Evolutionary conservation across 768 basidiomycete genomes (phyloP).

Genomic region (Phylloporus scabripes): DNA sequence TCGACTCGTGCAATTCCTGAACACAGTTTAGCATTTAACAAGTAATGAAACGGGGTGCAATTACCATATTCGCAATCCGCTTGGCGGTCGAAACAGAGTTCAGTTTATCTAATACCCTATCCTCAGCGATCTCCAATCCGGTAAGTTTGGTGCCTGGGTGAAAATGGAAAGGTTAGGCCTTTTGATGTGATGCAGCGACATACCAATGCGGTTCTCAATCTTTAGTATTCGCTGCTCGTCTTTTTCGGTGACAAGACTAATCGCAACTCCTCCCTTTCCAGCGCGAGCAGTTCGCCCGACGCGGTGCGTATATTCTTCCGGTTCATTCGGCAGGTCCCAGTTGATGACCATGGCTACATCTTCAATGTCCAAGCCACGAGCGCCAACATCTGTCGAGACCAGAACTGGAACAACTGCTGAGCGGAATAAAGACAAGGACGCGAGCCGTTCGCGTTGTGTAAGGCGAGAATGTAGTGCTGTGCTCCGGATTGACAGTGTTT

Average conservation of each 20-base stretch:
- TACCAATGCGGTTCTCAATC: constrained; percentile 86
- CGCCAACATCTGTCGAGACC: constrained; percentile 92
- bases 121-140: constrained; percentile 75
- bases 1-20: constrained; percentile 80
- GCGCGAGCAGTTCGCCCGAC: constrained; percentile 92
- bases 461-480: constrained; percentile 91
- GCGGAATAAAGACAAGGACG: constrained; percentile 81
- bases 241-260: constrained; percentile 92
- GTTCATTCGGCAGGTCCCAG: constrained; percentile 88
- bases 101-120: constrained; percentile 73
- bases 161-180: background rate
- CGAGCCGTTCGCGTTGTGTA: constrained; percentile 84
- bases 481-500: constrained; percentile 73
- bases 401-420: constrained; percentile 84
- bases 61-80: constrained; percentile 88
- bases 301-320: constrained; percentile 95
- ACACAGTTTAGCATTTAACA: constrained; percentile 5
- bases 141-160: constrained; percentile 63
- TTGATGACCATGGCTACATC: constrained; percentile 96
- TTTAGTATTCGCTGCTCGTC: constrained; percentile 80
- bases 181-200: constrained; percentile 25
- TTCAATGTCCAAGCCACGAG: constrained; percentile 92
- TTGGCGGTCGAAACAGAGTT: constrained; percentile 92
- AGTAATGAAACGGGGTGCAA: background rate
- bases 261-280: constrained; percentile 81